A percentile compares a stretch with the other conserved stretches of the same genome.
These are phyloP conservation scores for Fraxinus sp. DNA, from an alignment of 305 asterid species.

Conservation along the genomic window DNA sequence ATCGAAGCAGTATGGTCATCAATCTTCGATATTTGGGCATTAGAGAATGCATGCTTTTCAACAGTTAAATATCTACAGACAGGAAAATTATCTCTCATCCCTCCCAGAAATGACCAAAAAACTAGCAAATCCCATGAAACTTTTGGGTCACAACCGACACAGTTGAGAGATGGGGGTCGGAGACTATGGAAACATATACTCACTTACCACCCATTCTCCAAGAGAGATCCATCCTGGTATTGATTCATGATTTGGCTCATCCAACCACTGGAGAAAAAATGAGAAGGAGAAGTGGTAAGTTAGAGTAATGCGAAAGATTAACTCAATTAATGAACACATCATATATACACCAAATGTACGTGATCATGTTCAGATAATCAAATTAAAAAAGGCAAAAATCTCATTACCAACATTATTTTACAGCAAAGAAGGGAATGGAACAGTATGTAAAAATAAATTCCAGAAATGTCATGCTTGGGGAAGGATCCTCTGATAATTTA, in stretches of 20 bases:
- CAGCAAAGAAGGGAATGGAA: neutral
- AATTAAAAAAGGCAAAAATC: neutral
- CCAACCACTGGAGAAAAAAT: constrained; percentile 19
- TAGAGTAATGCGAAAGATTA: neutral
- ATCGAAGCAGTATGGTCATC: constrained; percentile 15
- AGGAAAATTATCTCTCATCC: constrained; percentile 33
- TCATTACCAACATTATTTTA: neutral
- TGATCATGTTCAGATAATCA: neutral
- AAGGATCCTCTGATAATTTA: neutral
- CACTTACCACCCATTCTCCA: constrained; percentile 35
- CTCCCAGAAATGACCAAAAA: constrained; percentile 14
- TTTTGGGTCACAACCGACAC: neutral
- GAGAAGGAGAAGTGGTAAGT: neutral
- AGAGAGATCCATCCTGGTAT: constrained; percentile 29
- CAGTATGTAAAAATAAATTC: neutral
- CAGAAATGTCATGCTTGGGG: neutral
- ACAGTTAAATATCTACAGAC: constrained; percentile 49
- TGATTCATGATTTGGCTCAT: constrained; percentile 13
- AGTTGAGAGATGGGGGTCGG: constrained; percentile 24
- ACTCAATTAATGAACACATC: neutral
- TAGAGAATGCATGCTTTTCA: constrained; percentile 31
- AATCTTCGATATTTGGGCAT: constrained; percentile 16
- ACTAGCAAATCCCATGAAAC: constrained; percentile 7
- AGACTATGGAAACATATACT: constrained; percentile 28
- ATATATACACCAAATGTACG: neutral